A percentile compares a stretch with the other conserved stretches of the same genome.
Evolutionary conservation across 768 basidiomycete genomes (phyloP).

Genomic region (Paxillus involutus): DNA sequence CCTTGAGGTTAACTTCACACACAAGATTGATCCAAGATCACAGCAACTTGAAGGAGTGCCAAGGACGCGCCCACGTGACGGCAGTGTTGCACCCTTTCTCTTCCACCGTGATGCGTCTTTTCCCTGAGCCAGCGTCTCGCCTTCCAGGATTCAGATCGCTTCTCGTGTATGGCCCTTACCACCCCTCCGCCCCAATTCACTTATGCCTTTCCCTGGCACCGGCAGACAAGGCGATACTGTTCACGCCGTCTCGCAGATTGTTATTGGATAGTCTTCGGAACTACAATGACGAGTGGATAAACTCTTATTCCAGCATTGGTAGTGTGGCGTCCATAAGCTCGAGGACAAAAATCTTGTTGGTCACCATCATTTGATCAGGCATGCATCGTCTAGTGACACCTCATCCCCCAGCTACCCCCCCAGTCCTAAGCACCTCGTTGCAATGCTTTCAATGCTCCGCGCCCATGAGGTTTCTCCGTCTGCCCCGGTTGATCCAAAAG

Average conservation of each 20-base stretch:
- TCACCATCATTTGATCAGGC: constrained; percentile 11
- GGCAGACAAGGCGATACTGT: constrained; percentile 40
- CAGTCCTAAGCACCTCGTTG: constrained; percentile 53
- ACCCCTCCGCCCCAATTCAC: constrained; percentile 69
- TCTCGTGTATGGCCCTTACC: constrained; percentile 63
- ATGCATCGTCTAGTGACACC: constrained; percentile 8
- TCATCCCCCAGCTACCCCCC: constrained; percentile 56
- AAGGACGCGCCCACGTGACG: constrained; percentile 13
- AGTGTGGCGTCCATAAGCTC: constrained; percentile 36
- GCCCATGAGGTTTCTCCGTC: constrained; percentile 23
- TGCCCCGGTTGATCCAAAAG: constrained; percentile 27
- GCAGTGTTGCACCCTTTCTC: neutral
- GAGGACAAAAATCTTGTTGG: constrained; percentile 57
- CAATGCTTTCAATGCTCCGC: constrained; percentile 51
- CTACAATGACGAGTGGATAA: constrained; percentile 50
- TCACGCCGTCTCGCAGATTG: constrained; percentile 52
- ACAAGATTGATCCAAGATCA: no score
- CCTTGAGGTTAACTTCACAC: no score
- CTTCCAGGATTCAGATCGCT: constrained; percentile 59
- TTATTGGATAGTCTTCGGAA: constrained; percentile 42
- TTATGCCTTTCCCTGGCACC: constrained; percentile 52
- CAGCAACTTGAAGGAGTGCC: no score
- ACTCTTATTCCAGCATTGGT: constrained; percentile 38
- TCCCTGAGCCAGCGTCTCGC: constrained; percentile 40
- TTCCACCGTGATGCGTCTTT: constrained; percentile 33